A percentile compares a stretch with the other conserved stretches of the same genome.
phyloP scores from a whole-genome alignment of 139 green algal species.

The Auxenochlorella pyrenoidosa region DNA sequence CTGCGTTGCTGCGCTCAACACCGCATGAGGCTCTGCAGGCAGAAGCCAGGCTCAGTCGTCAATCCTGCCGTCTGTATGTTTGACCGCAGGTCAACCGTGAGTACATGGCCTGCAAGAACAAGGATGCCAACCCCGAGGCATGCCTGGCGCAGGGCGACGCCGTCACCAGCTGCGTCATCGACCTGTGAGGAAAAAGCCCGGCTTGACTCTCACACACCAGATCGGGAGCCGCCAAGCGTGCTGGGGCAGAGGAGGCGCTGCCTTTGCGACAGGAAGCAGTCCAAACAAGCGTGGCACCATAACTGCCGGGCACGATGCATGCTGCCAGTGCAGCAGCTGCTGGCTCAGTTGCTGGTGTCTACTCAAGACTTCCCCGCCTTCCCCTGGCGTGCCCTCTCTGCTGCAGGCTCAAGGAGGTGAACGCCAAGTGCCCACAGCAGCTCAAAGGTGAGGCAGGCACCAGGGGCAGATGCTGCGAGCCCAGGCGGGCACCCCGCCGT shows the following conservation, averaged over 20 bases:
- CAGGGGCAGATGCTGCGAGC: background rate
- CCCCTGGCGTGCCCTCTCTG: background rate
- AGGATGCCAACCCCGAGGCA: conserved; percentile 61
- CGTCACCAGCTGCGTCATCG: conserved; percentile 68
- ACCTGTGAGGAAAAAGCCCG: too few species aligned
- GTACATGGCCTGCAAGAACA: conserved; percentile 67
- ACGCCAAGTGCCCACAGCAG: conserved; percentile 58
- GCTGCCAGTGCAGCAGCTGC: background rate
- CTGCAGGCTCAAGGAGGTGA: conserved; percentile 69
- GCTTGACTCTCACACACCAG: too few species aligned
- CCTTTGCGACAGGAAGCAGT: too few species aligned
- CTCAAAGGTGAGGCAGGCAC: conserved; percentile 42
- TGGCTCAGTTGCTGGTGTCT: background rate
- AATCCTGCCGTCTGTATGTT: too few species aligned
- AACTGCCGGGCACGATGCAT: too few species aligned
- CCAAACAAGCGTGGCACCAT: too few species aligned
- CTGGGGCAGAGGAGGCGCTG: too few species aligned
- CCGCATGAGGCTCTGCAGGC: too few species aligned
- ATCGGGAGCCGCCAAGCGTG: too few species aligned
- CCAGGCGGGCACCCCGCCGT: background rate
- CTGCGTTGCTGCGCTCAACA: too few species aligned
- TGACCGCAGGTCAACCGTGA: conserved; percentile 49
- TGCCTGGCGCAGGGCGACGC: conserved; percentile 65
- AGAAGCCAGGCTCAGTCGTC: too few species aligned
- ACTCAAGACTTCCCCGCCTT: background rate